Evolutionary conservation across 345 rosid species (phyloP).

Genomic region (Salix arbutifolia): DNA sequence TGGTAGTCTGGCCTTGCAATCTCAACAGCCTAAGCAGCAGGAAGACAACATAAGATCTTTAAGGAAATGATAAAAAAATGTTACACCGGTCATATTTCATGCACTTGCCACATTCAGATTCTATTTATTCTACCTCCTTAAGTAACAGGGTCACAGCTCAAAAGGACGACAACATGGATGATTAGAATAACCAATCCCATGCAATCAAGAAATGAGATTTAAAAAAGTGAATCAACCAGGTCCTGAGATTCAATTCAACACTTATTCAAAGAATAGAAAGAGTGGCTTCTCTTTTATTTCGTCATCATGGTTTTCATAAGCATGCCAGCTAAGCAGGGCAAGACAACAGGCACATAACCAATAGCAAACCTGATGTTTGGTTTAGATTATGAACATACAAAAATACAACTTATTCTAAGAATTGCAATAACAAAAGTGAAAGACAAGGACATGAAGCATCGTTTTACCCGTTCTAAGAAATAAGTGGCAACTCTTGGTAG

Average conservation of each 20-base stretch:
- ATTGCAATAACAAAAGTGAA: neutral
- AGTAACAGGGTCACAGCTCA: neutral
- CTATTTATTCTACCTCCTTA: neutral
- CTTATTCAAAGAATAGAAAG: neutral
- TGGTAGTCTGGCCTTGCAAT: constrained; percentile 59
- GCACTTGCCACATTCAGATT: neutral
- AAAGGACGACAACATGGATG: neutral
- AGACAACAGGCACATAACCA: neutral
- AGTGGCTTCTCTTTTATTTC: neutral
- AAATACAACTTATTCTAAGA: neutral
- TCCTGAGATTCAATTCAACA: constrained; percentile 6
- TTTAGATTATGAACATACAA: neutral
- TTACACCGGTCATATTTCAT: neutral
- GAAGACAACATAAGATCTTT: constrained; percentile 9
- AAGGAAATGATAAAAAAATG: neutral
- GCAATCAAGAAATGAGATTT: neutral
- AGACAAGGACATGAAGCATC: constrained; percentile 3
- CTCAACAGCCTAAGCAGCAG: constrained; percentile 58
- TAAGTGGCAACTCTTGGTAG: constrained; percentile 72
- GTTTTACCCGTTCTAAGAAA: constrained; percentile 76
- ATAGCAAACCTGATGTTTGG: neutral
- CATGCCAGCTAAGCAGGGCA: neutral
- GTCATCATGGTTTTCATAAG: neutral
- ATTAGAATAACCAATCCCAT: neutral
- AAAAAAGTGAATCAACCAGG: neutral